These are phyloP conservation scores for Lactarius pseudohatsudake DNA, from an alignment of 768 basidiomycete genomes.

Conservation along the genomic window DNA sequence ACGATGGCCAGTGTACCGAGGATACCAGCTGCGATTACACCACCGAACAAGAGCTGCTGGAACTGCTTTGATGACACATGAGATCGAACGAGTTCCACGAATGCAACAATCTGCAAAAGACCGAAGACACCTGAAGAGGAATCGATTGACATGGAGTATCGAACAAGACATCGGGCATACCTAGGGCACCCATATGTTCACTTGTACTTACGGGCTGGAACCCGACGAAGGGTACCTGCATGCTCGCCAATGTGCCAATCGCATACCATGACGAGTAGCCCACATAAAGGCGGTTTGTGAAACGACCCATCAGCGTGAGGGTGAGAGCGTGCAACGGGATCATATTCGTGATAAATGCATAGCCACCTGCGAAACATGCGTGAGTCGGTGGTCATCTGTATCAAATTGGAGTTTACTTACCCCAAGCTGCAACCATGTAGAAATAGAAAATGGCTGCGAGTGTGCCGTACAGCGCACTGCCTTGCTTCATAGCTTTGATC, in stretches of 20 bases:
- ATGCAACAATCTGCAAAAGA: slow-evolving; percentile 92
- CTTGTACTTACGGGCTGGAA: slow-evolving; percentile 98
- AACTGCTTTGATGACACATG: slow-evolving; percentile 93
- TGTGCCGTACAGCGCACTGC: slow-evolving; percentile 89
- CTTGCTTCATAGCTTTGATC: slow-evolving; percentile 94
- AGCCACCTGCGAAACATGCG: slow-evolving; percentile 62
- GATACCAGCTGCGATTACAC: slow-evolving; percentile 66
- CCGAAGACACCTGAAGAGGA: slow-evolving; percentile 79
- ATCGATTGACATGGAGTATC: slow-evolving; percentile 21
- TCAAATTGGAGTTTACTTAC: slow-evolving; percentile 42
- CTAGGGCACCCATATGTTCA: slow-evolving; percentile 98
- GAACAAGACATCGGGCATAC: slow-evolving; percentile 43
- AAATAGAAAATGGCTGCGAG: slow-evolving; percentile 96
- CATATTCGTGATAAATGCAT: slow-evolving; percentile 99
- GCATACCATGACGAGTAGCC: slow-evolving; percentile 98
- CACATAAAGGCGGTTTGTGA: slow-evolving; percentile 86
- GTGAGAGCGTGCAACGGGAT: slow-evolving; percentile 95
- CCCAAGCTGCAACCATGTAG: slow-evolving; percentile 99
- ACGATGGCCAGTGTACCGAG: slow-evolving; percentile 73
- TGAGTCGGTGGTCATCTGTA: not conserved
- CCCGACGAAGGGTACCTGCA: slow-evolving; percentile 99
- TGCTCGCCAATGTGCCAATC: slow-evolving; percentile 93
- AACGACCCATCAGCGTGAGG: slow-evolving; percentile 95
- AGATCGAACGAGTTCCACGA: slow-evolving; percentile 83
- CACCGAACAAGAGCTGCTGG: slow-evolving; percentile 70